These are phyloP conservation scores for Phanerodontia chrysosporium DNA, from an alignment of 768 basidiomycete species.

Conservation along the genomic window DNA sequence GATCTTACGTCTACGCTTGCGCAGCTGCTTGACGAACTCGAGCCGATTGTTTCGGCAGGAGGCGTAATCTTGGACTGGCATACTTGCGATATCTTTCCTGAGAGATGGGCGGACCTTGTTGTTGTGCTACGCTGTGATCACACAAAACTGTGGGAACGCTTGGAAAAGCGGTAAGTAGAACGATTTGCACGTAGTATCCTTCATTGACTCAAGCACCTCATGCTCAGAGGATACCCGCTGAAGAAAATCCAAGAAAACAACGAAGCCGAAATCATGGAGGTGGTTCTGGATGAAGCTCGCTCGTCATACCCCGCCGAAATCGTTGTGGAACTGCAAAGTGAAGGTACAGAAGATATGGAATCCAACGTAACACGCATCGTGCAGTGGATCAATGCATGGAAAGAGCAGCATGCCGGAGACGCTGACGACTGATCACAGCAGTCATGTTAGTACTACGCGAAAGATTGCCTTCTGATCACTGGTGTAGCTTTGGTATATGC, in stretches of 20 bases:
- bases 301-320: slow-evolving; percentile 84
- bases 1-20: not conserved
- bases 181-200: not conserved
- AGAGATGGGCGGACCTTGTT: slow-evolving; percentile 95
- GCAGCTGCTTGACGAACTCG: slow-evolving; percentile 86
- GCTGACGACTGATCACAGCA: slow-evolving; percentile 11
- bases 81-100: slow-evolving; percentile 89
- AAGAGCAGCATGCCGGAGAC: slow-evolving; percentile 22
- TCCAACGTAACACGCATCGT: slow-evolving; percentile 82
- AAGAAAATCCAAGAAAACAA: slow-evolving; percentile 99
- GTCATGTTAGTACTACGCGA: not conserved
- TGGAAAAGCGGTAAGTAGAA: slow-evolving; percentile 74
- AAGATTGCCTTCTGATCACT: not conserved
- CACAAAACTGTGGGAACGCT: slow-evolving; percentile 78
- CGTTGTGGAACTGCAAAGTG: slow-evolving; percentile 80
- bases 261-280: slow-evolving; percentile 96
- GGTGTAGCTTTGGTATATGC: too few species aligned
- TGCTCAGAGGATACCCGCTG: slow-evolving; percentile 69
- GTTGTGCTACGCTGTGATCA: slow-evolving; percentile 91
- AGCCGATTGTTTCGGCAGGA: slow-evolving; percentile 61
- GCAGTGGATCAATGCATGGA: slow-evolving; percentile 84
- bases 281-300: slow-evolving; percentile 83
- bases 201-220: not conserved
- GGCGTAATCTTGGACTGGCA: slow-evolving; percentile 94
- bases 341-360: slow-evolving; percentile 75